Conservation (phyloP, 768 basidiomycete species). For the Tricholoma matsutake region DNA sequence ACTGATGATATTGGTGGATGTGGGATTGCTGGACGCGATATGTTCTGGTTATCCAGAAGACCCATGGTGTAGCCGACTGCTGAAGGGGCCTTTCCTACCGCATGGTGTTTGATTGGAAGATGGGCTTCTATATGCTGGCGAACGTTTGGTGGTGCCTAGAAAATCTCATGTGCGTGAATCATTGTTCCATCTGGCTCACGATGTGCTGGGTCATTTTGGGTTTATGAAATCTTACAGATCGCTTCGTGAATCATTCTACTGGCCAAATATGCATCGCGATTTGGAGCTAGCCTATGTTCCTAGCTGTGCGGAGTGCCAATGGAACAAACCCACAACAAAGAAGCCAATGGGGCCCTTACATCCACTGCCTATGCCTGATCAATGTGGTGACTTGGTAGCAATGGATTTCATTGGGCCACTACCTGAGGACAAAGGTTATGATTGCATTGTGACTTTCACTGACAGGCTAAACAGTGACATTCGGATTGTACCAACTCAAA, state of each 20-base stretch:
- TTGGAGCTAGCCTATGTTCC: not conserved
- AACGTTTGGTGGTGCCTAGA: not conserved
- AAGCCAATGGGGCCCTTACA: too few relatives aligned
- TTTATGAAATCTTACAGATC: conserved; percentile 19
- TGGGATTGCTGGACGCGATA: not conserved
- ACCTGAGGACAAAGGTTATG: conserved; percentile 22
- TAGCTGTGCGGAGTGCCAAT: conserved; percentile 21
- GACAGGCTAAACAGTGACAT: conserved; percentile 24
- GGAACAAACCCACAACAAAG: too few relatives aligned
- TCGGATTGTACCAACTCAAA: conserved; percentile 8
- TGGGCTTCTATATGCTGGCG: not conserved
- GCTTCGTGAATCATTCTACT: too few relatives aligned
- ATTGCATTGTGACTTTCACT: conserved; percentile 25
- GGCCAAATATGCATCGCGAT: too few relatives aligned
- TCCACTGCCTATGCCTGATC: too few relatives aligned
- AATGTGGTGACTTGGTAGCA: too few relatives aligned
- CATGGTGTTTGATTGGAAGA: not conserved
- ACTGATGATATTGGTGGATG: too few relatives aligned
- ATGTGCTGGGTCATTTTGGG: too few relatives aligned
- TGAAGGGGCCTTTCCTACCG: conserved; percentile 11
- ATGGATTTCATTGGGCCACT: too few relatives aligned
- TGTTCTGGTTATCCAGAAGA: not conserved
- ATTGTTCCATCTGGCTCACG: too few relatives aligned
- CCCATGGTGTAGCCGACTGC: not conserved
- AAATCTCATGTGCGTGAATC: too few relatives aligned